Base-by-base conservation (phyloP, 1,139 yeast genomes). In the Hansenula lynferdii region DNA sequence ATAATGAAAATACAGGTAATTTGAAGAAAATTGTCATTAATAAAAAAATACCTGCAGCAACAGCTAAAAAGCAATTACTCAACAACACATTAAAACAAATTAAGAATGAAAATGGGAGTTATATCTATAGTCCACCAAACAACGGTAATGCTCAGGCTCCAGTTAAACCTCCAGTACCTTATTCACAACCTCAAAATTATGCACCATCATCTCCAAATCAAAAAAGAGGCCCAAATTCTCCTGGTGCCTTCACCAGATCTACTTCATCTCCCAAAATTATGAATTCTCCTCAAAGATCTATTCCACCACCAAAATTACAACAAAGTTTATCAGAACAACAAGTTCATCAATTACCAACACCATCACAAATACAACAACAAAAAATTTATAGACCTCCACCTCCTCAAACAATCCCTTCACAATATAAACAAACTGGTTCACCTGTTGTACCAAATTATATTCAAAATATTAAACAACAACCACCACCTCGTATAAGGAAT, bases 11-110 rank as follows among this genome's bases (percentile, higher is more conserved):
- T 28, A 29, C 44, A 22, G 30, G 36, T 18, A 35, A 37, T 8
- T 35, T 37, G 7, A 45, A 44, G 7, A 43, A 45, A 36, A 31
- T 49, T 6, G 35, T 49, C n/a, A 39, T 51, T 6, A 45, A 44
- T 30, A 48, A 53, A 38, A 45, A 49, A 25, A 33, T 42, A 16
- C 48, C 57, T 8, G 42, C 59, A 21, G 38, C 57, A 9, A 46
- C 61, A 12, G 54, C 61, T n/a, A 61, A 53, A 46, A 56, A 62
- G n/a, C 69, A 69, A 3, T 56, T 64, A 1, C 35, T 69, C 27
- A 69, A 40, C 35, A 49, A 45, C 18, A 49, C 54, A 1, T 44
- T 47, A 23, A 39, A 33, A 22, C 57, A 52, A 34, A 53, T 52
- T 12, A 45, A 53, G 39, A 45, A 35, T 27, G 49, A 45, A 10